phyloP scores from a whole-genome alignment of 2,329 filamentous ascomycete species.

The Pseudogymnoascus sp. region DNA sequence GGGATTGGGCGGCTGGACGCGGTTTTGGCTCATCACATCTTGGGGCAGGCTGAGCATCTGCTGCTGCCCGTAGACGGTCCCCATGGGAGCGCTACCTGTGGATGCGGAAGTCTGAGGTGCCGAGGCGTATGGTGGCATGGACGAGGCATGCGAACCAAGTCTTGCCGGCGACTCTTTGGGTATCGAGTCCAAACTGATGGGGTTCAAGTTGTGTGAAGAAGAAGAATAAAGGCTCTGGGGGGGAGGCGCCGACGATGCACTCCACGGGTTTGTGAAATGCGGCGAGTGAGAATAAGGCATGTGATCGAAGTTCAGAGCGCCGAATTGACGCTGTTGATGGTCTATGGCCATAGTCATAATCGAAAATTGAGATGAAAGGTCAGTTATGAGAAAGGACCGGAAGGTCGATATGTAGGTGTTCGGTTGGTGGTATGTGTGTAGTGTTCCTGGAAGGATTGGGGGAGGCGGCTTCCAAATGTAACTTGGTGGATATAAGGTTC shows the following conservation, averaged over 20 bases:
- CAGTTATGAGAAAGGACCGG: slow-evolving; percentile 13
- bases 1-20: slow-evolving; percentile 52
- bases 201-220: slow-evolving; percentile 50
- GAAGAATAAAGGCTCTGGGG: slow-evolving; percentile 53
- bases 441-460: slow-evolving; percentile 2
- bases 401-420: slow-evolving; percentile 6
- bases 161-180: slow-evolving; percentile 50
- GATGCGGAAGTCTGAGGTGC: slow-evolving; percentile 67
- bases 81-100: slow-evolving; percentile 58
- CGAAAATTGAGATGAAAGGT: slow-evolving; percentile 21
- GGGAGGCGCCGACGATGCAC: slow-evolving; percentile 46
- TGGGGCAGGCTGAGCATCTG: slow-evolving; percentile 63
- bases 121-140: slow-evolving; percentile 62
- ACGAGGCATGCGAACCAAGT: slow-evolving; percentile 44
- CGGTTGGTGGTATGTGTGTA: background rate
- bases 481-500: slow-evolving; percentile 10
- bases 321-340: slow-evolving; percentile 74
- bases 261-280: slow-evolving; percentile 90
- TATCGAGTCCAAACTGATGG: slow-evolving; percentile 48
- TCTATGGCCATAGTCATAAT: slow-evolving; percentile 92
- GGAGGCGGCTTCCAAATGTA: background rate
- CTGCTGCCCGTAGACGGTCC: slow-evolving; percentile 50
- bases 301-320: slow-evolving; percentile 67
- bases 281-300: slow-evolving; percentile 54
- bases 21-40: slow-evolving; percentile 66